These are phyloP conservation scores for Tuber borchii DNA, from an alignment of 495 filamentous ascomycete genomes.

Conservation along the genomic window DNA sequence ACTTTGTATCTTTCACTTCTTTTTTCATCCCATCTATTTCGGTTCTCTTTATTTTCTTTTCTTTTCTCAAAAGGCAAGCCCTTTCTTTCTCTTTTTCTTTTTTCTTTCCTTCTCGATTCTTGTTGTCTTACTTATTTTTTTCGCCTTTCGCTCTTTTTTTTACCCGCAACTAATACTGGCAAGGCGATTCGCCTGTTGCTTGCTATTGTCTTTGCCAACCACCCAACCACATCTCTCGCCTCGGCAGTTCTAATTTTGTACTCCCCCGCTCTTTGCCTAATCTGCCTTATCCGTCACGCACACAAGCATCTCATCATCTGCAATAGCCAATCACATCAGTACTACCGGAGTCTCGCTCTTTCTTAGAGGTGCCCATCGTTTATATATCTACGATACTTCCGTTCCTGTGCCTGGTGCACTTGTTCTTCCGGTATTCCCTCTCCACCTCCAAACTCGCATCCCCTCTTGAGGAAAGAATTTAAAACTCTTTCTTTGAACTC, in stretches of 20 bases:
- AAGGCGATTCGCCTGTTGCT: not conserved
- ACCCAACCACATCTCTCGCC: not conserved
- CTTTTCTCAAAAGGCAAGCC: not conserved
- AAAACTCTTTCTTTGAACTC: constrained; percentile 7
- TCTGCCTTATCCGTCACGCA: not conserved
- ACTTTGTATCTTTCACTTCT: constrained; percentile 20
- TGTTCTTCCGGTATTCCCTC: constrained; percentile 20
- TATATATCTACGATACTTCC: constrained; percentile 37
- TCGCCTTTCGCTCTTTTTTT: not conserved
- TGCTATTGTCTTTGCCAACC: not conserved
- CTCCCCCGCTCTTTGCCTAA: not conserved
- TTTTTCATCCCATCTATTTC: constrained; percentile 3
- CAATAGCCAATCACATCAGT: not conserved
- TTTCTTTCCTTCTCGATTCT: not conserved
- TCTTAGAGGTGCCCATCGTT: constrained; percentile 12
- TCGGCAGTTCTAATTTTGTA: constrained; percentile 1
- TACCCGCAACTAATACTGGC: not conserved
- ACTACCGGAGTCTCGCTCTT: not conserved
- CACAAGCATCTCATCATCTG: not conserved
- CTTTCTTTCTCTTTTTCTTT: too few species aligned
- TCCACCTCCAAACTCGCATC: constrained; percentile 2
- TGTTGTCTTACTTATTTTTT: not conserved
- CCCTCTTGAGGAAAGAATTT: constrained; percentile 22
- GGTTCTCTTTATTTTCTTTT: not conserved
- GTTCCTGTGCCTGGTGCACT: constrained; percentile 34